Evolutionary conservation across 768 basidiomycete genomes (phyloP).

Genomic region (Tricholoma sp.): DNA sequence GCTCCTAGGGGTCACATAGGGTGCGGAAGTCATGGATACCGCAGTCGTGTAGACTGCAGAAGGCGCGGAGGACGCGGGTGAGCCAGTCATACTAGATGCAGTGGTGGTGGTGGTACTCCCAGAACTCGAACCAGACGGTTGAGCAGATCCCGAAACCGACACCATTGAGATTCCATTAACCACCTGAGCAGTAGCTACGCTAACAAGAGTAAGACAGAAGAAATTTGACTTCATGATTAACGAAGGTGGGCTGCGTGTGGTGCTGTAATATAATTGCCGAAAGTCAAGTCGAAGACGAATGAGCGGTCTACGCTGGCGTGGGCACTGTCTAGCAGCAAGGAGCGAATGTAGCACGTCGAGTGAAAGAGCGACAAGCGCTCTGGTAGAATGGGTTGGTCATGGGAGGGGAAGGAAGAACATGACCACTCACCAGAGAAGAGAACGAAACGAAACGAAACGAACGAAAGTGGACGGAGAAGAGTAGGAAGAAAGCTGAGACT

Average conservation of each 20-base stretch:
- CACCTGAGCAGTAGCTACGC: slow-evolving; percentile 54
- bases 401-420: background rate
- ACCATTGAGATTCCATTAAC: slow-evolving; percentile 43
- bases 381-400: slow-evolving; percentile 11
- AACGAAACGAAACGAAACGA: slow-evolving; percentile 35
- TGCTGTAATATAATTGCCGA: slow-evolving; percentile 31
- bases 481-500: slow-evolving; percentile 5
- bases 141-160: slow-evolving; percentile 23
- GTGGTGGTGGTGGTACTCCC: slow-evolving; percentile 16
- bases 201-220: slow-evolving; percentile 53
- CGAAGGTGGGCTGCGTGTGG: slow-evolving; percentile 38
- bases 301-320: slow-evolving; percentile 70
- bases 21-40: background rate
- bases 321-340: slow-evolving; percentile 63
- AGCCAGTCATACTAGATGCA: slow-evolving; percentile 16
- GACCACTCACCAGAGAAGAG: slow-evolving; percentile 41
- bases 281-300: slow-evolving; percentile 33
- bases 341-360: slow-evolving; percentile 37
- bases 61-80: slow-evolving; percentile 19
- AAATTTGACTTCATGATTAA: slow-evolving; percentile 62
- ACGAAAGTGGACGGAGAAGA: slow-evolving; percentile 23
- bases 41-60: background rate
- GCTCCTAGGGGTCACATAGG: slow-evolving; percentile 24
- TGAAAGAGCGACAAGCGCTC: slow-evolving; percentile 40
- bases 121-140: slow-evolving; percentile 10